Base-by-base conservation (phyloP, 2,329 filamentous ascomycete species). In the Colletotrichum aenigma region DNA sequence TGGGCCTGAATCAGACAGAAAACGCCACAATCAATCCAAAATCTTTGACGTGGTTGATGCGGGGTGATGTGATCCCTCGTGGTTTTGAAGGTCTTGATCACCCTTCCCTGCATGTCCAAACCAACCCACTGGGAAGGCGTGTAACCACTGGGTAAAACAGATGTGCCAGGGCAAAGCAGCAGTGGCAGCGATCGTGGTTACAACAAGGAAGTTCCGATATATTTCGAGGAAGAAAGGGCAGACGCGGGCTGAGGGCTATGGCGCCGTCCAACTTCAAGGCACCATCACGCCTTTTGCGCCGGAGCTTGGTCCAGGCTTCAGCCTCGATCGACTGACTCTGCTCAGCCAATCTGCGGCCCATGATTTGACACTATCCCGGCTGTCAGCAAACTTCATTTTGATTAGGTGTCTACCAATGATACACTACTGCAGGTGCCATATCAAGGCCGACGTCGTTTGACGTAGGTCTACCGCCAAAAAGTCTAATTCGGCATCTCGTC, bases 181-280 rank as follows among this genome's bases (percentile, higher is more conserved):
- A 48, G 28, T 32, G 30, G 32, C 21, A 34, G 10, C 38, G 24
- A 16, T 21, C 18, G 9, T 30, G 21, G 30, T 61, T 36, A 36
- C 68, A 75, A 75, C 69, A 75, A 75, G 62, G 70, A 16, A 64
- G 60, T 28, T 38, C 26, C 26, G 62, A 36, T 16, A 16, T 75
- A 73, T 58, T 68, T 64, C 32, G 32, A 73, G 70, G 56, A 73
- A 55, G 61, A 16, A 71, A 58, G 68, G 72, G 68, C 60, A 32
- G 34, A 48, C 30, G 56, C 58, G 56, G 66, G 56, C 71, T 58
- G 21, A 64, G 58, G 43, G 43, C 62, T 21, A 68, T 68, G 73
- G 64, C 70, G 64, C 56, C 28, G 62, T 64, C 52, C 66, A 36
- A 56, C 69, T 75, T 64, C 56, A 64, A 64, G 62, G 62, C 58